Percentiles rank a stretch among this genome's conserved stretches.
phyloP scores from a whole-genome alignment of 208 protist species.

The Trichomonas vaginalis region DNA sequence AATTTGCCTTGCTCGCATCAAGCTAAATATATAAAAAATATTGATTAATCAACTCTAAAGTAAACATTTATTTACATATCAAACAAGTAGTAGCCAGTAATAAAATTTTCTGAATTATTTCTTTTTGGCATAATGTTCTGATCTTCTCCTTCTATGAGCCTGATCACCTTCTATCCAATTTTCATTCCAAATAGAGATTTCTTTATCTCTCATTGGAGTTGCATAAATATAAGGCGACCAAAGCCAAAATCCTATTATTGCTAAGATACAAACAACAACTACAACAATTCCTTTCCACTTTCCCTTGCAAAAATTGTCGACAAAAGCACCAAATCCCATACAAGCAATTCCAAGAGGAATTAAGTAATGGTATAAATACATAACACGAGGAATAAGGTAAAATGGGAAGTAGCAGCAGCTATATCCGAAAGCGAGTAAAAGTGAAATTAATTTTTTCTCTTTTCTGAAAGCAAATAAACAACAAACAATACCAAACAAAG shows the following conservation, averaged over 20 bases:
- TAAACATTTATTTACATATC: too few relatives aligned
- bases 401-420: neutral
- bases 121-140: neutral
- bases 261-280: neutral
- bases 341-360: neutral
- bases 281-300: neutral
- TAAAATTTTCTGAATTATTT: too few relatives aligned
- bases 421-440: neutral
- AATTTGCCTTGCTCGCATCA: too few relatives aligned
- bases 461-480: neutral
- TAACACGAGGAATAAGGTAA: neutral
- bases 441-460: too few relatives aligned
- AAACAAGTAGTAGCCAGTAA: too few relatives aligned
- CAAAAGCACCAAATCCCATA: neutral
- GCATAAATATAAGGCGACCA: neutral
- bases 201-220: neutral
- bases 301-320: neutral
- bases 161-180: neutral
- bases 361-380: neutral
- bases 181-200: neutral
- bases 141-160: neutral
- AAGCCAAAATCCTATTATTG: neutral
- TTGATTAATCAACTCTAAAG: too few relatives aligned
- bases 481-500: neutral
- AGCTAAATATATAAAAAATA: too few relatives aligned